A percentile compares a stretch with the other conserved stretches of the same genome.
phyloP scores from a whole-genome alignment of 169 alveolate genomes.

The Plasmodium chabaudi region DNA sequence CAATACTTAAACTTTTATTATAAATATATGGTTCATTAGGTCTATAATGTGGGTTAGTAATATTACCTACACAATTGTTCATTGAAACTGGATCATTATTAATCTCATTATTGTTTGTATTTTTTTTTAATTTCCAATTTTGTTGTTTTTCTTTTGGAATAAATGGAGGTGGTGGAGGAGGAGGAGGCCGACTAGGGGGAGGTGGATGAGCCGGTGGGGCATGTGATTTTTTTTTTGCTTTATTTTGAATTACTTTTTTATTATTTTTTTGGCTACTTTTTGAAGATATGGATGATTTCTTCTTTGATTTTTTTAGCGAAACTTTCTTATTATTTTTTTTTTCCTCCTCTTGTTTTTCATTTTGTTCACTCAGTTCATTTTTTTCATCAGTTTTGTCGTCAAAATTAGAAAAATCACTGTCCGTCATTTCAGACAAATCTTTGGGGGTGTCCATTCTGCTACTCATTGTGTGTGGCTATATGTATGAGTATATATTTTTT shows the following conservation, averaged over 20 bases:
- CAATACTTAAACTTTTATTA: no score
- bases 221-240: conserved; percentile 10
- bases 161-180: conserved; percentile 64
- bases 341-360: conserved; percentile 10
- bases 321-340: conserved; percentile 31
- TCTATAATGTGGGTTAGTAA: neutral
- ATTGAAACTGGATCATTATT: neutral
- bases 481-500: neutral
- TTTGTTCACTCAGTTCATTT: conserved; percentile 1
- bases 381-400: conserved; percentile 13
- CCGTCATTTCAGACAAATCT: conserved; percentile 22
- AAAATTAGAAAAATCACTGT: conserved; percentile 14
- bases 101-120: neutral
- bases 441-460: conserved; percentile 41
- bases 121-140: conserved; percentile 21
- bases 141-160: conserved; percentile 11
- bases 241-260: conserved; percentile 14
- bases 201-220: conserved; percentile 22
- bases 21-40: no score
- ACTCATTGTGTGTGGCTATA: neutral
- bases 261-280: conserved; percentile 35
- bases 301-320: conserved; percentile 24
- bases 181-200: conserved; percentile 64
- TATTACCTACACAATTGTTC: neutral
- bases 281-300: conserved; percentile 28